Percentiles rank a stretch among this genome's conserved stretches.
phyloP scores from a whole-genome alignment of 208 protist genomes.

The Leishmania major region DNA sequence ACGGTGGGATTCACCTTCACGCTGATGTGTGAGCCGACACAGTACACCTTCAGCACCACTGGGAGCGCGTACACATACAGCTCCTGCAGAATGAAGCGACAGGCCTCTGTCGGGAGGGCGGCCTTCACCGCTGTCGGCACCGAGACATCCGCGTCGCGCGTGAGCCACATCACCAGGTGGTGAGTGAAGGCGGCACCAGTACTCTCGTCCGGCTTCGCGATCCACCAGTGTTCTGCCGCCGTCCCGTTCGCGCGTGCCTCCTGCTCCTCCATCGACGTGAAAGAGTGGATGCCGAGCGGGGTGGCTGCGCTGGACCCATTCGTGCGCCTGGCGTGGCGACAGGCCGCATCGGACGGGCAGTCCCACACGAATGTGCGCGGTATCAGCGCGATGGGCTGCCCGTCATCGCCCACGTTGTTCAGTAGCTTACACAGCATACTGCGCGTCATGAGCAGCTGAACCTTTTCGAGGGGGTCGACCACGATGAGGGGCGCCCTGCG shows the following conservation, averaged over 20 bases:
- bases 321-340: background rate
- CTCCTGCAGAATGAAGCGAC: slow-evolving; percentile 74
- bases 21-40: slow-evolving; percentile 51
- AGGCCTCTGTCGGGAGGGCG: slow-evolving; percentile 41
- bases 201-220: slow-evolving; percentile 79
- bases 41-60: slow-evolving; percentile 89
- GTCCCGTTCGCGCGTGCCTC: slow-evolving; percentile 18
- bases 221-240: slow-evolving; percentile 56
- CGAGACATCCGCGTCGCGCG: slow-evolving; percentile 8
- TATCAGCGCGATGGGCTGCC: slow-evolving; percentile 37
- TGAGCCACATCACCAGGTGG: slow-evolving; percentile 74
- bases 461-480: slow-evolving; percentile 59
- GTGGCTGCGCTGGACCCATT: slow-evolving; percentile 5
- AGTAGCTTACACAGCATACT: slow-evolving; percentile 54
- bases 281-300: slow-evolving; percentile 30
- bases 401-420: slow-evolving; percentile 28
- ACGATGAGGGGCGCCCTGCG: slow-evolving; percentile 47
- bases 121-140: slow-evolving; percentile 41
- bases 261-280: slow-evolving; percentile 11
- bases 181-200: slow-evolving; percentile 78
- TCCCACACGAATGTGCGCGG: slow-evolving; percentile 69
- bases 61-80: slow-evolving; percentile 61
- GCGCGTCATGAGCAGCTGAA: slow-evolving; percentile 56
- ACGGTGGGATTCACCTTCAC: slow-evolving; percentile 66
- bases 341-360: background rate